These are phyloP conservation scores for Candolleomyces efflorescens DNA, from an alignment of 768 basidiomycete species.

Conservation along the genomic window DNA sequence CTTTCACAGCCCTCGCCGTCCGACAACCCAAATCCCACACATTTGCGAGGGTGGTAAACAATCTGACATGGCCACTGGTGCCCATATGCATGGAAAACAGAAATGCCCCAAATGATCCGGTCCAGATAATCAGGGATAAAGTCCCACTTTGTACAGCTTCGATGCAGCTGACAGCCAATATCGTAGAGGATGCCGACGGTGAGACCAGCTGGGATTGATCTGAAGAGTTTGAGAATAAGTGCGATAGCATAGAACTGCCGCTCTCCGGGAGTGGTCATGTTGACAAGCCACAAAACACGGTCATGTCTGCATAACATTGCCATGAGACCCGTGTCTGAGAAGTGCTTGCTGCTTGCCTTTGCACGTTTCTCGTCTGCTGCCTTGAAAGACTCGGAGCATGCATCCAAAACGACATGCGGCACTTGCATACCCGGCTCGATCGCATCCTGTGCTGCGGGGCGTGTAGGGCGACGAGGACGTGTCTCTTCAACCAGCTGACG, in stretches of 20 bases:
- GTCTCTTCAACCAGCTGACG: constrained; percentile 14
- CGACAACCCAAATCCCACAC: constrained; percentile 19
- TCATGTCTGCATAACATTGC: constrained; percentile 34
- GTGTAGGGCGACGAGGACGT: constrained; percentile 1
- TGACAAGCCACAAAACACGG: constrained; percentile 28
- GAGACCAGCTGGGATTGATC: constrained; percentile 23
- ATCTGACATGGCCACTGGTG: constrained; percentile 32
- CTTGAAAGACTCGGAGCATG: constrained; percentile 26
- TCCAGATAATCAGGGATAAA: constrained; percentile 16
- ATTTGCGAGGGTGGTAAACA: constrained; percentile 25
- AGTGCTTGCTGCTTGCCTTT: constrained; percentile 26
- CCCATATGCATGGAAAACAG: constrained; percentile 32
- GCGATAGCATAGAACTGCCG: constrained; percentile 27
- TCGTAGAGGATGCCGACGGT: constrained; percentile 27
- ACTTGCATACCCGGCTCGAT: constrained; percentile 21
- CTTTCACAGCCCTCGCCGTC: constrained; percentile 25
- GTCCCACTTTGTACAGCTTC: constrained; percentile 14
- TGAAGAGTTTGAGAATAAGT: constrained; percentile 26
- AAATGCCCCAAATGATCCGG: constrained; percentile 21
- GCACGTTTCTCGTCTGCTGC: constrained; percentile 21
- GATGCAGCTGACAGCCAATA: constrained; percentile 32
- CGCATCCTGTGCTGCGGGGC: neutral
- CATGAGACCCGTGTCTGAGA: constrained; percentile 32
- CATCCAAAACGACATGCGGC: constrained; percentile 26
- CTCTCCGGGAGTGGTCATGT: constrained; percentile 32